Evolutionary conservation across 2,329 filamentous ascomycete genomes (phyloP).

Genomic region (Madurella fahalii): DNA sequence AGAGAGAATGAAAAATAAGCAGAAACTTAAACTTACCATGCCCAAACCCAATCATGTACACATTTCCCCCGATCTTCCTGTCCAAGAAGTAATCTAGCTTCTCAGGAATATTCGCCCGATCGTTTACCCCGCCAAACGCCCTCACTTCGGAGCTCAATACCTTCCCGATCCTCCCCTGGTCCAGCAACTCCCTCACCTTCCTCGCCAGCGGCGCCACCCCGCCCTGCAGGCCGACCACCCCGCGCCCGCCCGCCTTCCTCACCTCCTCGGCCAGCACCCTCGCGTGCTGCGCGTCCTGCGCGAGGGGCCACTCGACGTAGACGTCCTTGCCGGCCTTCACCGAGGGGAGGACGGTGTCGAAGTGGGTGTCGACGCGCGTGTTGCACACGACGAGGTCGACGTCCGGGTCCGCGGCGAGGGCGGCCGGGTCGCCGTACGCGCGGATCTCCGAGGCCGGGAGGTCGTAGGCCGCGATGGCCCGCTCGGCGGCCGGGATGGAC

Average conservation of each 20-base stretch:
- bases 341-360: conserved; percentile 41
- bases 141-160: conserved; percentile 48
- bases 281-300: conserved; percentile 39
- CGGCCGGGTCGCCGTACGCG: conserved; percentile 48
- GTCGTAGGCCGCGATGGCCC: conserved; percentile 40
- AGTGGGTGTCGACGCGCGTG: conserved; percentile 53
- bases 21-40: conserved; percentile 34
- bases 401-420: conserved; percentile 44
- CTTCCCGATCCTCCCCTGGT: conserved; percentile 45
- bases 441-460: conserved; percentile 40
- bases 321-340: conserved; percentile 49
- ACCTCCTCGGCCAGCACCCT: conserved; percentile 39
- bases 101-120: conserved; percentile 31
- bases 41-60: conserved; percentile 39
- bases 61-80: conserved; percentile 43
- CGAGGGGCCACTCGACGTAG: conserved; percentile 58
- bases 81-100: conserved; percentile 47
- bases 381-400: conserved; percentile 53
- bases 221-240: conserved; percentile 50
- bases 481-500: conserved; percentile 39
- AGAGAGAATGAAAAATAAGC: not conserved
- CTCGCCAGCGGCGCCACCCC: conserved; percentile 40
- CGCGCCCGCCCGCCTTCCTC: conserved; percentile 30
- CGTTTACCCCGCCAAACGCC: conserved; percentile 35
- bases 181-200: conserved; percentile 44